These are phyloP conservation scores for Oryza meyeriana DNA, from an alignment of 176 grass and related monocot species.

Conservation along the genomic window DNA sequence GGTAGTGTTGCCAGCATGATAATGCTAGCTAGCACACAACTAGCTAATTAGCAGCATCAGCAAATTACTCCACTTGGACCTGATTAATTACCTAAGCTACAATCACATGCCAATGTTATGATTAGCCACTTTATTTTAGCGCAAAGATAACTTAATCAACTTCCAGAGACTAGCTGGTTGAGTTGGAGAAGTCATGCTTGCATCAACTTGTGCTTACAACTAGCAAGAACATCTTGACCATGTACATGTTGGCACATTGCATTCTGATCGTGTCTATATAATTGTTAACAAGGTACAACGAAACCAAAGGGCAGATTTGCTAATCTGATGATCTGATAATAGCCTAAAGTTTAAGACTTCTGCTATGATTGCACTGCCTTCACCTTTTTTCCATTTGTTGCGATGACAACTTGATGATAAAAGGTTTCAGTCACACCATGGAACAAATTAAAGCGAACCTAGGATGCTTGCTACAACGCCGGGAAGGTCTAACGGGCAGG, in stretches of 20 bases:
- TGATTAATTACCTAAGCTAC: neutral
- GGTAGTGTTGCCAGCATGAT: neutral
- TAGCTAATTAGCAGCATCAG: neutral
- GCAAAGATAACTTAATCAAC: neutral
- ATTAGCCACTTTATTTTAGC: slow-evolving; percentile 11
- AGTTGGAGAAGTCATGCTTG: slow-evolving; percentile 21
- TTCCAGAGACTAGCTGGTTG: neutral
- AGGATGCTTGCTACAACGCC: neutral
- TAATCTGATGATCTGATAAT: neutral
- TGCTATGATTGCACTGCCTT: neutral
- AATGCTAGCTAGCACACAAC: neutral
- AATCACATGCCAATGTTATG: slow-evolving; percentile 34
- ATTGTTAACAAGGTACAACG: slow-evolving; percentile 3
- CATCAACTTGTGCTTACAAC: slow-evolving; percentile 30
- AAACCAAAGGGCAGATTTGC: slow-evolving; percentile 15
- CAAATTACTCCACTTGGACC: slow-evolving; percentile 26
- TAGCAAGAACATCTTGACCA: neutral
- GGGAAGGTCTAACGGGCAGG: no score
- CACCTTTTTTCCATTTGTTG: neutral
- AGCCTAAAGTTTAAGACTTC: neutral
- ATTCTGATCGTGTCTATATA: slow-evolving; percentile 17
- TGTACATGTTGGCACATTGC: slow-evolving; percentile 21
- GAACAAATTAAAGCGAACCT: no score
- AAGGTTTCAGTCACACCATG: neutral
- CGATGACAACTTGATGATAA: neutral